Evolutionary conservation across 2,329 filamentous ascomycete genomes (phyloP), one percentile per base, ranked within the genome.

Genomic region (Teratosphaeria destructans): DNA sequence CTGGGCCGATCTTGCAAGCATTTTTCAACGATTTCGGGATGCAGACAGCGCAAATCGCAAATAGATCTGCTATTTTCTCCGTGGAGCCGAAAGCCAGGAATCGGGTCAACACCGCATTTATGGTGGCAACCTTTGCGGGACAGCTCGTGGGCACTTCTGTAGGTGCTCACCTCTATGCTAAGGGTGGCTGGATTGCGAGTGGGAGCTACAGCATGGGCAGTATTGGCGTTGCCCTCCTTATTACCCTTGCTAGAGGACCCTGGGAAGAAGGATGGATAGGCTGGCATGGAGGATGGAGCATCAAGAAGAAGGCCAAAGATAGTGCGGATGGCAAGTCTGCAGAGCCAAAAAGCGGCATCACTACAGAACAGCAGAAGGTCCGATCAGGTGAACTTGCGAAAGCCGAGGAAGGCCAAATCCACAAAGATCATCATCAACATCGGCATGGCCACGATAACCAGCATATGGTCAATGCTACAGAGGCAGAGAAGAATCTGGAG

Each of bases 21-120:
- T 79, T 89, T 10, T 73, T 85, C 0, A 80, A 86, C 62, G 89
- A 94, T 65, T 79, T 90, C 29, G 89, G 88, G 0, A 78, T 86
- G 61, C 89, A 91, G 72, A 87, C 85, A 1, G 79, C 83, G 0
- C 87, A 91, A 70, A 87, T 90, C 35, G 86, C 87, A 1, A 91
- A 92, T 66, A 77, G 89, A 0, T 79, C 81, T 0, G 80, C 83
- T 3, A 88, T 94, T 23, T 92, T 89, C 66, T 74, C 77, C 1
- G 84, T 93, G 26, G 86, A 87, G 57, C 85, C 88, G 0, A 85
- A 83, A 61, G 85, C 85, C 0, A 76, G 87, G 4, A 94, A 91
- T 72, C 75, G 89, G 3, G 81, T 93, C 27, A 94, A 94, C 69
- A 91, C 89, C 0, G 87, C 85, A 1, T 94, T 90, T 68, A 94